Evolutionary conservation across 768 basidiomycete species (phyloP).

Genomic region (Hypsizygus marmoreus): DNA sequence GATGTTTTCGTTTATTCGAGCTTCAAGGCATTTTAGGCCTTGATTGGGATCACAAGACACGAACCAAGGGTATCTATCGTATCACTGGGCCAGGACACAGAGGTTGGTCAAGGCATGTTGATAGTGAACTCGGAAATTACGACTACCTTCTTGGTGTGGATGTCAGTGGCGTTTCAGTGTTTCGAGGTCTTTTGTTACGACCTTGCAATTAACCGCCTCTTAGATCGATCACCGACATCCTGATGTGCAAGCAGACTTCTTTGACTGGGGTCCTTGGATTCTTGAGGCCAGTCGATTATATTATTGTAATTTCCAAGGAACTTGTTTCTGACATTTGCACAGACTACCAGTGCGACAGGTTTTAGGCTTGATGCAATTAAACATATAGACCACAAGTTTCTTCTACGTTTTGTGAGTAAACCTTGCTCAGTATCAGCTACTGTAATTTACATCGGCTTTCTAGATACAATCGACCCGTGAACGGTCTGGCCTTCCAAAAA

Average conservation of each 20-base stretch:
- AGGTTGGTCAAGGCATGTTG: slow-evolving; percentile 83
- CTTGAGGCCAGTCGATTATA: slow-evolving; percentile 38
- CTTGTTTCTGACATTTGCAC: slow-evolving; percentile 3
- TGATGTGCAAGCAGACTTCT: slow-evolving; percentile 72
- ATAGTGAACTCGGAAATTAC: slow-evolving; percentile 84
- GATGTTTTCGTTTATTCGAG: not conserved
- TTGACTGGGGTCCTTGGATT: slow-evolving; percentile 81
- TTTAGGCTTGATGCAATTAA: slow-evolving; percentile 93
- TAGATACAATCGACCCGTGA: slow-evolving; percentile 58
- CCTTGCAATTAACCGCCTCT: slow-evolving; percentile 3
- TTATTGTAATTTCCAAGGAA: slow-evolving; percentile 7
- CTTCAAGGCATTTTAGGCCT: slow-evolving; percentile 51
- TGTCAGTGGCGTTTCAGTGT: slow-evolving; percentile 39
- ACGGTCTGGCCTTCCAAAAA: slow-evolving; percentile 39
- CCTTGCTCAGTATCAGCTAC: not conserved
- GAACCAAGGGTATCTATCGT: slow-evolving; percentile 66
- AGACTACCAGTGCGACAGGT: slow-evolving; percentile 73
- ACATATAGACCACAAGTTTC: slow-evolving; percentile 75
- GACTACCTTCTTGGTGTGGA: slow-evolving; percentile 80
- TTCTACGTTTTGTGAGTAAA: slow-evolving; percentile 64
- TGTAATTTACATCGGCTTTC: not conserved
- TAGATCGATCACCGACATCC: slow-evolving; percentile 87
- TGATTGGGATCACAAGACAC: slow-evolving; percentile 79
- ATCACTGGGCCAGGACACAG: slow-evolving; percentile 67
- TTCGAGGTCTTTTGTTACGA: not conserved